These are phyloP conservation scores for Dactylellina sp. DNA, from an alignment of 2,329 filamentous ascomycete genomes.

Conservation along the genomic window DNA sequence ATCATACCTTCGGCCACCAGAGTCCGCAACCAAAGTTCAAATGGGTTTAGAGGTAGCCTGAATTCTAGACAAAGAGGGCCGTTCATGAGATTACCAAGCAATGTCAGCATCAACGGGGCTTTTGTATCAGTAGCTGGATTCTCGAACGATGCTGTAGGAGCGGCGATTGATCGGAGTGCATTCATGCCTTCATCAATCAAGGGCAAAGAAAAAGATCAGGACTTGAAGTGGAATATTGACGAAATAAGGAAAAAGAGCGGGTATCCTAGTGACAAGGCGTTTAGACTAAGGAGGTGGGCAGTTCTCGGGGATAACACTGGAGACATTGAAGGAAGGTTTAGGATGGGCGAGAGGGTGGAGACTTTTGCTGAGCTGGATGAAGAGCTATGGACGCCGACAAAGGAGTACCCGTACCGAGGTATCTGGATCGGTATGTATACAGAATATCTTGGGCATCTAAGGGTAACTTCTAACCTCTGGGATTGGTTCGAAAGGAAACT, in stretches of 20 bases:
- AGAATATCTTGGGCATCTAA: not conserved
- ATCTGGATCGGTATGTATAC: conserved; percentile 78
- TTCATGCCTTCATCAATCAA: conserved; percentile 17
- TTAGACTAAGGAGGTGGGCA: conserved; percentile 45
- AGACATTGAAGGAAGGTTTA: conserved; percentile 34
- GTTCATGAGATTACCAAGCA: conserved; percentile 39
- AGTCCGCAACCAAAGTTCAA: conserved; percentile 48
- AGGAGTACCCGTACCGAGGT: conserved; percentile 83
- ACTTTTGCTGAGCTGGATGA: conserved; percentile 80
- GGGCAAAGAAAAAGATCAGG: not conserved
- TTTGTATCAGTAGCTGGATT: conserved; percentile 26
- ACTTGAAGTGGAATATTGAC: conserved; percentile 34
- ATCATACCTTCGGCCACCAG: conserved; percentile 57
- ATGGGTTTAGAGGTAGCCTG: conserved; percentile 31
- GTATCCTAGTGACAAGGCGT: conserved; percentile 24
- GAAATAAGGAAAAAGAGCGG: conserved; percentile 32
- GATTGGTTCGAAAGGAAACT: conserved; percentile 68
- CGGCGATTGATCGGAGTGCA: conserved; percentile 42
- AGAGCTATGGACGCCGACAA: conserved; percentile 81
- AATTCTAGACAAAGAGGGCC: conserved; percentile 31
- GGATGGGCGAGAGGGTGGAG: conserved; percentile 57
- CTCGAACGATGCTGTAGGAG: conserved; percentile 20
- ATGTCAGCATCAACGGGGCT: conserved; percentile 50
- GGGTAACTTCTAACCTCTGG: not conserved
- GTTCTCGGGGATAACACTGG: conserved; percentile 23